A percentile compares a stretch with the other conserved stretches of the same genome.
Conservation (phyloP, 2,329 filamentous ascomycete genomes). For the Pseudogymnoascus sp. region DNA sequence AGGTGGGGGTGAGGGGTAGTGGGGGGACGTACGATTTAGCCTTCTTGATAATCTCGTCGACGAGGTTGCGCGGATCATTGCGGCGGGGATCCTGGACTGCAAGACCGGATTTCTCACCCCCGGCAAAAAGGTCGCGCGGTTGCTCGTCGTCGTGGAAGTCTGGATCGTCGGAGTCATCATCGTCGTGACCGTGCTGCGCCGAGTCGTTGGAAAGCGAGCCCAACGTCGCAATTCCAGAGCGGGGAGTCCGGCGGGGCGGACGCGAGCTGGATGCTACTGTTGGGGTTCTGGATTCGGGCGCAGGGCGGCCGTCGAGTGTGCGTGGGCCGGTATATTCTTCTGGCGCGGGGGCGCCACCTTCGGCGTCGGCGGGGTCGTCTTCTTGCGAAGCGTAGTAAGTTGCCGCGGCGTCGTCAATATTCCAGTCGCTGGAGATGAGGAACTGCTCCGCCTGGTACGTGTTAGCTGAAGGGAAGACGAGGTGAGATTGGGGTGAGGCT, state of each 20-base stretch:
- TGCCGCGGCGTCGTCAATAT: constrained; percentile 53
- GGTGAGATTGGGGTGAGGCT: neutral
- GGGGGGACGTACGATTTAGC: constrained; percentile 44
- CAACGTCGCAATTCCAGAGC: constrained; percentile 49
- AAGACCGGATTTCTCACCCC: constrained; percentile 73
- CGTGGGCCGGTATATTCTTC: constrained; percentile 51
- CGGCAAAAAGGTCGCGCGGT: constrained; percentile 66
- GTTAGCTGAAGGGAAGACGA: constrained; percentile 10
- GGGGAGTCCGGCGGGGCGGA: constrained; percentile 19
- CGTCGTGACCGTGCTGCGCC: constrained; percentile 42
- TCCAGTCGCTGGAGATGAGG: constrained; percentile 57
- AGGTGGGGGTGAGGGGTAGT: neutral
- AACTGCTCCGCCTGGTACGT: constrained; percentile 54
- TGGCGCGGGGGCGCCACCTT: constrained; percentile 29
- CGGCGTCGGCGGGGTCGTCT: constrained; percentile 36
- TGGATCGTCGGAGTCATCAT: constrained; percentile 53
- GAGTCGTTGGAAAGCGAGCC: constrained; percentile 37
- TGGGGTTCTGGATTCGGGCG: constrained; percentile 35
- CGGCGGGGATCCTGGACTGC: constrained; percentile 56
- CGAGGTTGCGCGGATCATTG: constrained; percentile 45
- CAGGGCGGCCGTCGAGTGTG: constrained; percentile 55
- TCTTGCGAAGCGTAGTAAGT: constrained; percentile 54
- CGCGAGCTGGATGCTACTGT: constrained; percentile 20
- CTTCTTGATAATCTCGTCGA: constrained; percentile 57
- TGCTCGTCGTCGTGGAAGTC: constrained; percentile 48